Evolutionary conservation across 2,329 filamentous ascomycete species (phyloP).

Genomic region (Trichophyton simii): DNA sequence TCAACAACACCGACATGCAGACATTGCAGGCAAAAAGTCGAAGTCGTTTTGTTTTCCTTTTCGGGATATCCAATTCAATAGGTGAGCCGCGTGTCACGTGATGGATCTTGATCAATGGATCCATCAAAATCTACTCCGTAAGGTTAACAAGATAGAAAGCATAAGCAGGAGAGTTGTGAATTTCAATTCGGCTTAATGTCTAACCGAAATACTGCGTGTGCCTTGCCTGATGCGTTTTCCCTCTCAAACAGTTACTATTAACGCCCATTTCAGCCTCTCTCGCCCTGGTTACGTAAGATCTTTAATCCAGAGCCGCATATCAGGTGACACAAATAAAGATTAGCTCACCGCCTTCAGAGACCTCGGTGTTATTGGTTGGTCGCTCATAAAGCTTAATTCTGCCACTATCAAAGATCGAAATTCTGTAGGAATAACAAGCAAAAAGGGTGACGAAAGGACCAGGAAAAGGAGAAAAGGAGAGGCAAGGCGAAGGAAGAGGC

Average conservation of each 20-base stretch:
- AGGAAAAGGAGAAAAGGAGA: not conserved
- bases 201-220: not conserved
- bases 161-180: not conserved
- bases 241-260: not conserved
- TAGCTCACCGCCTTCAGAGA: not conserved
- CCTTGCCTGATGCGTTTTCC: not conserved
- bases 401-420: not conserved
- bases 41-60: not conserved
- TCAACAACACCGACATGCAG: too few species aligned
- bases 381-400: not conserved
- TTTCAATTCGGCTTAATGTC: too few species aligned
- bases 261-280: not conserved
- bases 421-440: too few species aligned
- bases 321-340: not conserved
- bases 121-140: not conserved
- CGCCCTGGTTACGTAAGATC: not conserved
- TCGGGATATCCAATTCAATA: not conserved
- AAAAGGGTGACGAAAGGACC: not conserved
- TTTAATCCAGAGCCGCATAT: not conserved
- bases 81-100: not conserved
- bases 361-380: constrained; percentile 11
- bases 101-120: not conserved
- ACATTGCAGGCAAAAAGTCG: not conserved
- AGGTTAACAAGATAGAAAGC: too few species aligned
- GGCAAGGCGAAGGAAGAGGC: not conserved